Evolutionary conservation across 495 filamentous ascomycete species (phyloP).

Genomic region (Aspergillus hancockii): DNA sequence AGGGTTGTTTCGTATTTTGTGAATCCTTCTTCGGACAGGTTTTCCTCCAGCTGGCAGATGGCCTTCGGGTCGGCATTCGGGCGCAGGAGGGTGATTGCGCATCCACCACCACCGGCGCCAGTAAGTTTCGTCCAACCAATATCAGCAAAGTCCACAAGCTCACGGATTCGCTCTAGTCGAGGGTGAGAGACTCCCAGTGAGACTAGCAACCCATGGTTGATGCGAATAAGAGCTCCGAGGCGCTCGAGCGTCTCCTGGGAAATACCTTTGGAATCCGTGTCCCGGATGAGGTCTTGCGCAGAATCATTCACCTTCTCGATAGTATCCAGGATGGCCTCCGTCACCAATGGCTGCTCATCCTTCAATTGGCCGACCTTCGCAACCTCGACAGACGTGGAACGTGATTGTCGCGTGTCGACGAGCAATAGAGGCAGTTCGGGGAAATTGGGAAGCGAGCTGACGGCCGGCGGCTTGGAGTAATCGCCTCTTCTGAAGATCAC

Average conservation of each 20-base stretch:
- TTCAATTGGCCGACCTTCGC: conserved; percentile 78
- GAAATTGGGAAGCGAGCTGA: conserved; percentile 79
- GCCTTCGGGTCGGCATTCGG: conserved; percentile 56
- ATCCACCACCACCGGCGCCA: conserved; percentile 91
- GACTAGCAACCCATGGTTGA: conserved; percentile 90
- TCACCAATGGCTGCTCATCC: conserved; percentile 66
- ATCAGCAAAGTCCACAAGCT: conserved; percentile 84
- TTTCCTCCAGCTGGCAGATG: conserved; percentile 60
- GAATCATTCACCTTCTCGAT: conserved; percentile 80
- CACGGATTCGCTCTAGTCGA: conserved; percentile 84
- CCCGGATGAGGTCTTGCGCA: conserved; percentile 67
- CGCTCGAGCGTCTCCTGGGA: conserved; percentile 60
- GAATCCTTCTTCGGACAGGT: conserved; percentile 76
- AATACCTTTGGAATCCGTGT: conserved; percentile 60
- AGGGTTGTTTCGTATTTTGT: conserved; percentile 82
- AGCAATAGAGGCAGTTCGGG: conserved; percentile 87
- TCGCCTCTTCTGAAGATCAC: conserved; percentile 84
- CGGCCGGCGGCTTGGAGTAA: conserved; percentile 72
- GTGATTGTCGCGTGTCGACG: conserved; percentile 80
- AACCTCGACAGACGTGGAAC: conserved; percentile 81
- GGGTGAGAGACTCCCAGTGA: conserved; percentile 93
- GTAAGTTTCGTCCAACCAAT: conserved; percentile 97
- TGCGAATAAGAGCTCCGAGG: conserved; percentile 82
- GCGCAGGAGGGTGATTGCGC: conserved; percentile 86
- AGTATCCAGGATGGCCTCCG: conserved; percentile 74